These are phyloP conservation scores for Eimeria sp. DNA, from an alignment of 169 alveolate species.

Conservation along the genomic window DNA sequence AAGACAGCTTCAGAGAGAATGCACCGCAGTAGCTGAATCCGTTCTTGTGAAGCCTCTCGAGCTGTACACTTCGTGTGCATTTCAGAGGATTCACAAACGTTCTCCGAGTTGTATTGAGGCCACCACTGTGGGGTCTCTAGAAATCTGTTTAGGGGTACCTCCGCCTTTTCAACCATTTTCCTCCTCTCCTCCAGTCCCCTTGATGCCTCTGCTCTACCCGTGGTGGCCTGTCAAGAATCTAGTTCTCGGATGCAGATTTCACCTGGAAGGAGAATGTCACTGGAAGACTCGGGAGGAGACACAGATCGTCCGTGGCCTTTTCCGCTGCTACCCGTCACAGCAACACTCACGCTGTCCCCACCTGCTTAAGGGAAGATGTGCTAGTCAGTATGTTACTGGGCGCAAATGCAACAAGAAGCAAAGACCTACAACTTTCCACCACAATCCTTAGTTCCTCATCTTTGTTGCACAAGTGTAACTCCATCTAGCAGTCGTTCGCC, in stretches of 20 bases:
- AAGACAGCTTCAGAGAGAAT: conserved; percentile 14
- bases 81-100: background rate
- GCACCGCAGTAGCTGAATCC: conserved; percentile 2
- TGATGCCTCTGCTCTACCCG: background rate
- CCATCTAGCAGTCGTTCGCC: background rate
- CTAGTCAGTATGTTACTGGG: background rate
- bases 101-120: background rate
- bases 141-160: conserved; percentile 3
- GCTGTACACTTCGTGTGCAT: conserved; percentile 1
- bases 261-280: background rate
- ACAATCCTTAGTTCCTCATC: background rate
- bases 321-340: background rate
- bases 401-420: background rate
- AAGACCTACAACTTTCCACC: background rate
- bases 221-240: too few relatives aligned
- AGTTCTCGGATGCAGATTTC: background rate
- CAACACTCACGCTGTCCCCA: background rate
- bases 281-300: background rate
- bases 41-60: conserved; percentile 9
- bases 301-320: background rate
- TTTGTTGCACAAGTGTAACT: background rate
- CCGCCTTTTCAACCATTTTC: conserved; percentile 1
- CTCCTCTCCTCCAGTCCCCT: background rate
- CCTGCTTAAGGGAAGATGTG: background rate
- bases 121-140: conserved; percentile 17